Conservation (phyloP, 2,329 filamentous ascomycete genomes). For the Madurella fahalii region DNA sequence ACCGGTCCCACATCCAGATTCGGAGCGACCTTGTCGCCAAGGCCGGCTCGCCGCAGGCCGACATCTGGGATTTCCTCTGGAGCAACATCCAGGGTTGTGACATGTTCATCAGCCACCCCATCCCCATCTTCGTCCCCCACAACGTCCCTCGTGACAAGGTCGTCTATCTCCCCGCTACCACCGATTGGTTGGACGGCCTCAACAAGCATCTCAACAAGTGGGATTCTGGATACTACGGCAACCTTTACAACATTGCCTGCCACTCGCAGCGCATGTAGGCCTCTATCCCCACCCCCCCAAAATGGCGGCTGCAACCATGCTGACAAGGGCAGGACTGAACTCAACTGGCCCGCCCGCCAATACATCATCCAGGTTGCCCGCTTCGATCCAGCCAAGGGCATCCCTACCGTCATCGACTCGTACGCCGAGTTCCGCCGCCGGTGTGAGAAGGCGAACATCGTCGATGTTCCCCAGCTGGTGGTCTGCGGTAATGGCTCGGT, state of each 20-base stretch:
- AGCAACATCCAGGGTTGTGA: slow-evolving; percentile 65
- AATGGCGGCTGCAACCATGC: background rate
- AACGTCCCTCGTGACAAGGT: slow-evolving; percentile 64
- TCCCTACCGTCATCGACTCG: slow-evolving; percentile 69
- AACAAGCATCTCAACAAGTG: slow-evolving; percentile 70
- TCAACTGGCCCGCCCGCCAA: slow-evolving; percentile 57
- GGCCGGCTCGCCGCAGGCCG: slow-evolving; percentile 61
- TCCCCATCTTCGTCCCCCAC: slow-evolving; percentile 68
- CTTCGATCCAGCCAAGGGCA: slow-evolving; percentile 81
- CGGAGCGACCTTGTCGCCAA: slow-evolving; percentile 66
- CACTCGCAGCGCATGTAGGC: slow-evolving; percentile 54
- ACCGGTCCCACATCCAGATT: slow-evolving; percentile 79
- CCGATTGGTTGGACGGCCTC: slow-evolving; percentile 78
- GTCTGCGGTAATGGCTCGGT: slow-evolving; percentile 76
- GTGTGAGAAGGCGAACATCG: slow-evolving; percentile 49
- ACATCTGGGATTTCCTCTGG: slow-evolving; percentile 75
- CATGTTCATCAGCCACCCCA: slow-evolving; percentile 78
- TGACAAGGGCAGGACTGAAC: slow-evolving; percentile 39
- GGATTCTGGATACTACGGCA: slow-evolving; percentile 69
- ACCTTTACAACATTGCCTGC: slow-evolving; percentile 65
- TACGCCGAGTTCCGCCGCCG: slow-evolving; percentile 68
- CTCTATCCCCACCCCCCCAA: slow-evolving; percentile 4
- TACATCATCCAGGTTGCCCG: slow-evolving; percentile 79
- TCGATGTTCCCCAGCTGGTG: slow-evolving; percentile 64
- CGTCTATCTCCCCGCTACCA: slow-evolving; percentile 73